Conservation (phyloP, 345 rosid species). For the Ricinus communis region DNA sequence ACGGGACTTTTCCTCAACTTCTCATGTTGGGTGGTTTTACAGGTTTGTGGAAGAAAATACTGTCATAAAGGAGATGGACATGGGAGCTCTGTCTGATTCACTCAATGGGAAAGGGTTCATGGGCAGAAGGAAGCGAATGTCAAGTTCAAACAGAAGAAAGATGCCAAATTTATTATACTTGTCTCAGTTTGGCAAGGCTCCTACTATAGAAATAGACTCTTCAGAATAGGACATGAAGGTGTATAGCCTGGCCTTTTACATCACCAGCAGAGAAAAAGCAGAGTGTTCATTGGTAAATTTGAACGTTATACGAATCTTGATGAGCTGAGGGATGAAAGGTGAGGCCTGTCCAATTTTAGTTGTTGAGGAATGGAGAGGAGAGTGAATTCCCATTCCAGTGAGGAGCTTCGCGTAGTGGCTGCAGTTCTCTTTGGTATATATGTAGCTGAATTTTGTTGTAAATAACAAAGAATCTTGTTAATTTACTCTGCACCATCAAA, state of each 20-base stretch:
- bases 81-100: slow-evolving; percentile 68
- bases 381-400: no score
- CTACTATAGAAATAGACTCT: slow-evolving; percentile 50
- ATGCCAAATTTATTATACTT: slow-evolving; percentile 40
- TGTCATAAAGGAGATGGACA: slow-evolving; percentile 59
- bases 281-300: not conserved
- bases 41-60: slow-evolving; percentile 57
- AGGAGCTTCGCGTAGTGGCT: no score
- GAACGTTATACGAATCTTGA: not conserved
- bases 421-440: no score
- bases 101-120: slow-evolving; percentile 54
- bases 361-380: no score
- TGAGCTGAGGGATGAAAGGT: no score
- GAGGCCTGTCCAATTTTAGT: no score
- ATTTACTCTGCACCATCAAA: no score
- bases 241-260: not conserved
- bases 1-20: not conserved
- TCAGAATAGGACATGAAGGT: slow-evolving; percentile 48
- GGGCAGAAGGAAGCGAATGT: slow-evolving; percentile 54
- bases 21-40: slow-evolving; percentile 15
- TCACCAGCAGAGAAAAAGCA: not conserved
- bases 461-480: no score
- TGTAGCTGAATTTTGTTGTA: no score
- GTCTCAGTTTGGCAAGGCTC: slow-evolving; percentile 44
- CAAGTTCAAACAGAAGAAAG: slow-evolving; percentile 32